Conservation (phyloP, 805 yeast genomes). For the Nakazawaea molendinolei region DNA sequence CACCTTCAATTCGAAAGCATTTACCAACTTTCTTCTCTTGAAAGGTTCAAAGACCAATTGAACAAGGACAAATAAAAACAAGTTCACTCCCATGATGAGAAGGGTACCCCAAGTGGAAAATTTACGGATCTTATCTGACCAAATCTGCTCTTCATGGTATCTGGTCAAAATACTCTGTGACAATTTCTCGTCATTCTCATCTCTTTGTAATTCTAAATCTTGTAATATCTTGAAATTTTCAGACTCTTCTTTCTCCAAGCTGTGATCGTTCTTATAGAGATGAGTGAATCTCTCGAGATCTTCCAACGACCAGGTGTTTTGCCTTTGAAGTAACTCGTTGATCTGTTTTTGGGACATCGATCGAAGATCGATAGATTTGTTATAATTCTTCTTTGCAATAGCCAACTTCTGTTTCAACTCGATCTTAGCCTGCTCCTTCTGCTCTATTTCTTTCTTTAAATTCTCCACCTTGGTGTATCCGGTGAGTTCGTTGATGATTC, state of each 20-base stretch:
- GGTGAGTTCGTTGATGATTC: slow-evolving; percentile 80
- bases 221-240: slow-evolving; percentile 41
- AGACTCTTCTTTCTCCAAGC: slow-evolving; percentile 54
- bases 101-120: slow-evolving; percentile 98
- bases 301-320: slow-evolving; percentile 68
- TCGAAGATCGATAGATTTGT: slow-evolving; percentile 56
- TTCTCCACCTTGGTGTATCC: slow-evolving; percentile 81
- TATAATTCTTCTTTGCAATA: slow-evolving; percentile 42
- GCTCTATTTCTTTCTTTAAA: slow-evolving; percentile 55
- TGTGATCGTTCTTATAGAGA: slow-evolving; percentile 75
- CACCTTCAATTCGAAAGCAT: slow-evolving; percentile 78
- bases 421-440: slow-evolving; percentile 44
- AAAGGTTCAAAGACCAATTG: slow-evolving; percentile 92
- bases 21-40: slow-evolving; percentile 77
- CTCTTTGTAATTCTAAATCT: slow-evolving; percentile 54
- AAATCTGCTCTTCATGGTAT: slow-evolving; percentile 94
- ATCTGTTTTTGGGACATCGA: slow-evolving; percentile 74
- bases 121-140: slow-evolving; percentile 94
- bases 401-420: slow-evolving; percentile 42
- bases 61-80: slow-evolving; percentile 68
- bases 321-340: slow-evolving; percentile 80
- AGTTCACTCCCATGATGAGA: slow-evolving; percentile 80
- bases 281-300: slow-evolving; percentile 85
- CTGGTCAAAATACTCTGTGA: slow-evolving; percentile 77
- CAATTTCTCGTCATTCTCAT: slow-evolving; percentile 59